Evolutionary conservation across 768 basidiomycete genomes (phyloP).

Genomic region (Cystobasidium onofrii): DNA sequence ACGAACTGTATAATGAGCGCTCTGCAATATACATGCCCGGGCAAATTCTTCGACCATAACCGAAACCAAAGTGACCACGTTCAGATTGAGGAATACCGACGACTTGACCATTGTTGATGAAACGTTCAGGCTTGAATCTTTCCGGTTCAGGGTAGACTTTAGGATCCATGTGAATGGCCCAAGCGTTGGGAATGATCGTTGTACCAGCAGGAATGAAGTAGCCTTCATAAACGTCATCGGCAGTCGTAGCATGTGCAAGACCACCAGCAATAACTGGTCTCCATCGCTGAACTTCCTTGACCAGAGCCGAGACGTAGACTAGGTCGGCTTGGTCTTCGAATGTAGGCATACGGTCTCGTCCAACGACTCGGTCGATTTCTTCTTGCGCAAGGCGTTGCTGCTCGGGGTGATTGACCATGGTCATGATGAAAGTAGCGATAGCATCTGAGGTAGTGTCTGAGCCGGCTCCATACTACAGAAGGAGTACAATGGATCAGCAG

Average conservation of each 20-base stretch:
- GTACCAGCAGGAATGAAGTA: constrained; percentile 50
- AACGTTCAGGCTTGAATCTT: constrained; percentile 42
- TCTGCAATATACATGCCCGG: constrained; percentile 32
- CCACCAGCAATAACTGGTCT: constrained; percentile 40
- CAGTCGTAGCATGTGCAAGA: constrained; percentile 44
- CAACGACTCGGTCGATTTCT: constrained; percentile 40
- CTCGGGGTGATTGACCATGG: constrained; percentile 33
- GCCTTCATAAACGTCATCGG: constrained; percentile 52
- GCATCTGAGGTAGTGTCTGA: constrained; percentile 61
- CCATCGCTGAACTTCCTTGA: constrained; percentile 40
- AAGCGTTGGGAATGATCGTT: constrained; percentile 45
- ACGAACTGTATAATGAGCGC: constrained; percentile 22
- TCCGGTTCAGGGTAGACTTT: constrained; percentile 48
- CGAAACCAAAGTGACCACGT: constrained; percentile 30
- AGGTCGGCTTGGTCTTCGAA: constrained; percentile 39
- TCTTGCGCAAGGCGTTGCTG: constrained; percentile 27
- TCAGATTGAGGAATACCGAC: constrained; percentile 12
- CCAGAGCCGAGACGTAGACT: constrained; percentile 36
- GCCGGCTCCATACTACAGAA: constrained; percentile 25
- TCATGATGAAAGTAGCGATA: constrained; percentile 50
- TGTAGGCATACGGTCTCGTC: constrained; percentile 36
- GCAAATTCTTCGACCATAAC: constrained; percentile 25
- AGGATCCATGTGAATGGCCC: constrained; percentile 65
- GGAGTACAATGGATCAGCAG: neutral
- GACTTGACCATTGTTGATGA: constrained; percentile 15